These are phyloP conservation scores for Syzygium aqueum DNA, from an alignment of 345 rosid genomes.

Conservation along the genomic window DNA sequence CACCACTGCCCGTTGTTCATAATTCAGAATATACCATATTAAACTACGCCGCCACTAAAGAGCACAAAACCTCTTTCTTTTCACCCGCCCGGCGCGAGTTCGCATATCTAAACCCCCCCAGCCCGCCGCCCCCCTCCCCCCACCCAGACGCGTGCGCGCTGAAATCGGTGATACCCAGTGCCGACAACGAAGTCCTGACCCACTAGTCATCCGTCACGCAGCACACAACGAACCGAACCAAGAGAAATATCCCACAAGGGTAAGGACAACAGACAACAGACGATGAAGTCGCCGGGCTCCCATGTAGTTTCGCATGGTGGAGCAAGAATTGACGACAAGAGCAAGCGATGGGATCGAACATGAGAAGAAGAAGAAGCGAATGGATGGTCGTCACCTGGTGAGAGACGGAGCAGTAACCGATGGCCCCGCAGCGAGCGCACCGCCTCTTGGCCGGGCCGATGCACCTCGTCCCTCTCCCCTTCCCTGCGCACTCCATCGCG, in stretches of 20 bases:
- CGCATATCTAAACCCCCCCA: not conserved
- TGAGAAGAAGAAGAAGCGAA: not conserved
- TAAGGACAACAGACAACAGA: not conserved
- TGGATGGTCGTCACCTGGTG: slow-evolving; percentile 45
- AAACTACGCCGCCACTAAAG: not conserved
- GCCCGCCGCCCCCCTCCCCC: not conserved
- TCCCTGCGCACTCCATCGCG: slow-evolving; percentile 74
- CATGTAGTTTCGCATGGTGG: too few relatives aligned
- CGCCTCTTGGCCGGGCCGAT: slow-evolving; percentile 51
- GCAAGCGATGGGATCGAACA: not conserved
- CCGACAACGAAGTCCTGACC: not conserved
- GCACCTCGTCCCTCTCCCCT: slow-evolving; percentile 56
- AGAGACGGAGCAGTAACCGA: slow-evolving; percentile 73
- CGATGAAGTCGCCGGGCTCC: too few relatives aligned
- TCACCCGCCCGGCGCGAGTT: not conserved
- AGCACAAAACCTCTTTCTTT: not conserved
- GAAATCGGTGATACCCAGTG: not conserved
- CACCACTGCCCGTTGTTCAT: not conserved
- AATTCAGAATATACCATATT: not conserved
- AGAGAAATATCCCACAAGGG: not conserved
- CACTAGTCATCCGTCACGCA: not conserved
- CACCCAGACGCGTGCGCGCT: not conserved
- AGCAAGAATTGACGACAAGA: not conserved
- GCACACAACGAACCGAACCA: not conserved
- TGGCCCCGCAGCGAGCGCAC: slow-evolving; percentile 72